phyloP scores from a whole-genome alignment of 805 yeast genomes.

The Lipomyces orientalis region DNA sequence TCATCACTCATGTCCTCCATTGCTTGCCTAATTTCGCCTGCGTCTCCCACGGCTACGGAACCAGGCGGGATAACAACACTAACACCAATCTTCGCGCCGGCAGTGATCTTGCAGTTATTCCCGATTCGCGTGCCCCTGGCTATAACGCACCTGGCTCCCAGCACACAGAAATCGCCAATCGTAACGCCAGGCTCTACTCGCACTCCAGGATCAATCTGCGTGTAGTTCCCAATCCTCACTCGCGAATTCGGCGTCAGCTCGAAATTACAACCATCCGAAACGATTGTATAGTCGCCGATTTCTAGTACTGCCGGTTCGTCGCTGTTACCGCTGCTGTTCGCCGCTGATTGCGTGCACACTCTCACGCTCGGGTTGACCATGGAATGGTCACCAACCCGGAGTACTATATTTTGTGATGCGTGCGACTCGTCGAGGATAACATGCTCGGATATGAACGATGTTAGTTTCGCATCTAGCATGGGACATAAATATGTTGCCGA shows the following conservation, averaged over 20 bases:
- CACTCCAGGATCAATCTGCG: slow-evolving; percentile 23
- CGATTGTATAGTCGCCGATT: slow-evolving; percentile 25
- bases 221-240: slow-evolving; percentile 16
- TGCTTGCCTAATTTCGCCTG: slow-evolving; percentile 4
- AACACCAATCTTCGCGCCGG: slow-evolving; percentile 18
- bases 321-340: neutral
- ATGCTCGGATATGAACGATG: slow-evolving; percentile 28
- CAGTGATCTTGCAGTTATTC: slow-evolving; percentile 17
- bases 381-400: slow-evolving; percentile 21
- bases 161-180: slow-evolving; percentile 20
- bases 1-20: slow-evolving; percentile 11
- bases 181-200: slow-evolving; percentile 11
- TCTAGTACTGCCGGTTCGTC: neutral
- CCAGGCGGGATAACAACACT: slow-evolving; percentile 8
- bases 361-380: slow-evolving; percentile 22
- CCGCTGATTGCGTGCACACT: neutral
- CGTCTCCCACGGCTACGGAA: slow-evolving; percentile 7
- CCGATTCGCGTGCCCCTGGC: slow-evolving; percentile 22
- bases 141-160: slow-evolving; percentile 18
- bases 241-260: neutral
- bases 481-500: neutral
- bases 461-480: slow-evolving; percentile 21
- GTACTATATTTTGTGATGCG: neutral
- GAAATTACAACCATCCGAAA: slow-evolving; percentile 19
- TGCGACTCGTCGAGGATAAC: slow-evolving; percentile 13